phyloP scores from a whole-genome alignment of 2,329 filamentous ascomycete species.

The Penicillium verrucosum region DNA sequence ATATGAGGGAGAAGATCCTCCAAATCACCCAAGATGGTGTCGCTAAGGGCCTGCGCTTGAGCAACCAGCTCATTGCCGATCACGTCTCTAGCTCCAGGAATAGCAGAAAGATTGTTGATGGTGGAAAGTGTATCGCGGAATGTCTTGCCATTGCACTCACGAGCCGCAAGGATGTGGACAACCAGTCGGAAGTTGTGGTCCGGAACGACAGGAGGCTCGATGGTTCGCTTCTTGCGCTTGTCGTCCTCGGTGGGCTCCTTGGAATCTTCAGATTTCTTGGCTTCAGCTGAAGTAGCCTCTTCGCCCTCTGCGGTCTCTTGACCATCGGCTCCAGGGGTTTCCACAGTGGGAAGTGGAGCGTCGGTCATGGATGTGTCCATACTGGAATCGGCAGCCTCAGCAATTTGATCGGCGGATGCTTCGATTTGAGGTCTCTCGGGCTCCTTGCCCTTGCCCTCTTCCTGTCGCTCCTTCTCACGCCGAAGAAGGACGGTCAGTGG shows the following conservation, averaged over 20 bases:
- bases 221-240: conserved; percentile 57
- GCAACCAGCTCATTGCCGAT: conserved; percentile 91
- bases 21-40: conserved; percentile 79
- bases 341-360: conserved; percentile 31
- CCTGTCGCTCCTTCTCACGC: conserved; percentile 72
- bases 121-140: conserved; percentile 97
- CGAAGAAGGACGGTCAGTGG: conserved; percentile 79
- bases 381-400: conserved; percentile 26
- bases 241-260: conserved; percentile 42
- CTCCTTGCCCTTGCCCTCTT: conserved; percentile 40
- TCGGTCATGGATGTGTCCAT: conserved; percentile 43
- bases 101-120: conserved; percentile 95
- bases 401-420: conserved; percentile 23
- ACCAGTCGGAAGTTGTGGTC: conserved; percentile 86
- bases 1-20: conserved; percentile 83
- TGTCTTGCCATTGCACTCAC: conserved; percentile 95
- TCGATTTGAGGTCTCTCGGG: conserved; percentile 28
- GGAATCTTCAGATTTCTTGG: conserved; percentile 36
- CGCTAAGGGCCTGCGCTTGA: conserved; percentile 79
- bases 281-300: conserved; percentile 30
- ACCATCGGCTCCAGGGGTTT: conserved; percentile 30
- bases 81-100: conserved; percentile 81
- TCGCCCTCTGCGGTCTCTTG: conserved; percentile 28
- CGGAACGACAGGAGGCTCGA: conserved; percentile 81
- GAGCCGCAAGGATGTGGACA: conserved; percentile 93